Evolutionary conservation across 345 rosid species (phyloP), one percentile per base, ranked within the genome.

Genomic region (Lepidium didymum): DNA sequence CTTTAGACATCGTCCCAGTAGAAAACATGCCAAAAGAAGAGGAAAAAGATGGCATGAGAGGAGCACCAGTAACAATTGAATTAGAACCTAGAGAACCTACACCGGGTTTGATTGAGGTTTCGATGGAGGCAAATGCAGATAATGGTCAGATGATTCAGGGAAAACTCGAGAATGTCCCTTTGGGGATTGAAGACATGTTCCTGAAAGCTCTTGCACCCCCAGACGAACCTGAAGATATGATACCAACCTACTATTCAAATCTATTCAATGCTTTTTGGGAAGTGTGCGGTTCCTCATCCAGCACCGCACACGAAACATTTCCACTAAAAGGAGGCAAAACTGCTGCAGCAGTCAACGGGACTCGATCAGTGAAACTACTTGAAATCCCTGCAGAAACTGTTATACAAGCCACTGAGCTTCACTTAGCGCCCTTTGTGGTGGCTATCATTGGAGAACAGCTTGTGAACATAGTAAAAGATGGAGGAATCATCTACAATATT

Each of bases 181-280:
- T 88, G 23, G 97, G 97, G 41, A 90, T 93, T 62, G 97, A 90
- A 79, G 98, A 93, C 80, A 84, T 93, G 96, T 93, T 93, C 84
- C 88, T 83, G 10, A 88, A 85, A 75, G 86, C 96, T 51, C 82
- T 87, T 72, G 68, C 73, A 52, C 96, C 98, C 9, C 36, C 79
- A 4, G 88, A 82, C 33, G 70, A 84, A n/a, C 74, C 65, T 10
- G 83, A 81, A 74, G 83, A 85, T 47, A 70, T 73, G 13, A 51
- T 81, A 33, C 80, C 91, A 34, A 69, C 44, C 51, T 90, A 90
- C 79, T 84, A 80, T 78, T 76, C 85, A 0, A 76, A 80, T 54
- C 69, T 93, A 73, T 93, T 90, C 71, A 73, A 78, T 63, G 87
- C 95, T 46, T 81, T 93, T 38, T 93, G 98, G 98, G 89, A 86